Evolutionary conservation across 2,329 filamentous ascomycete genomes (phyloP).

Genomic region (Colletotrichum lini): DNA sequence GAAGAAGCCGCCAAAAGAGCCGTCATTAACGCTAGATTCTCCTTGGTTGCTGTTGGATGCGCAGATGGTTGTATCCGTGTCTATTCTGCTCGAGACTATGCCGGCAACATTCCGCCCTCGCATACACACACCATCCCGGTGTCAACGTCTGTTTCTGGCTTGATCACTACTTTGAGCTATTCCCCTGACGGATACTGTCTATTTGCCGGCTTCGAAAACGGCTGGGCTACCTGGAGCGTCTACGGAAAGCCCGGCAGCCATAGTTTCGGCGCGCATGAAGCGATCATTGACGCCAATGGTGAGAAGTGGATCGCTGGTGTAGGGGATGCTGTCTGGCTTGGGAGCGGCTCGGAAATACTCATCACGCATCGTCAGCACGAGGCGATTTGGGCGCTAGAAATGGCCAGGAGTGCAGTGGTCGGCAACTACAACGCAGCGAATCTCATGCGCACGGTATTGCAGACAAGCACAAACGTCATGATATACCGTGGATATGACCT

Average conservation of each 20-base stretch:
- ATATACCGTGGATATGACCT: slow-evolving; percentile 95
- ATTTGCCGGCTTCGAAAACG: slow-evolving; percentile 91
- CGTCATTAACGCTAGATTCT: slow-evolving; percentile 95
- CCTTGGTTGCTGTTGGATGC: slow-evolving; percentile 89
- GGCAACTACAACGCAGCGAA: slow-evolving; percentile 94
- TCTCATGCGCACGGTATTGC: slow-evolving; percentile 88
- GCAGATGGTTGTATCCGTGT: slow-evolving; percentile 84
- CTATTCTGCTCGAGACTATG: slow-evolving; percentile 95
- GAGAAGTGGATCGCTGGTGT: slow-evolving; percentile 91
- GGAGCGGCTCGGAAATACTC: slow-evolving; percentile 88
- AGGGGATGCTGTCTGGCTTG: slow-evolving; percentile 85
- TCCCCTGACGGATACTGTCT: slow-evolving; percentile 97
- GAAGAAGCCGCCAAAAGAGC: slow-evolving; percentile 77
- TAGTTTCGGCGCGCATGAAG: slow-evolving; percentile 81
- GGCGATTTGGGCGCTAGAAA: slow-evolving; percentile 88
- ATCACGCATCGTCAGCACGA: slow-evolving; percentile 80
- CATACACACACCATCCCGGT: slow-evolving; percentile 81
- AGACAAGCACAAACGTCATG: slow-evolving; percentile 90
- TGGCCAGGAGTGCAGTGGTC: slow-evolving; percentile 93
- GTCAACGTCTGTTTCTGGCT: slow-evolving; percentile 77
- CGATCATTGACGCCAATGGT: slow-evolving; percentile 75
- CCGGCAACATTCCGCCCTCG: slow-evolving; percentile 90
- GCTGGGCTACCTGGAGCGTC: slow-evolving; percentile 98
- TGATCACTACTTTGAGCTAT: slow-evolving; percentile 82
- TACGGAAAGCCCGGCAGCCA: slow-evolving; percentile 92